Evolutionary conservation across 768 basidiomycete species (phyloP), one percentile per base, ranked within the genome.

Genomic region (Agrocybe chaxingu): DNA sequence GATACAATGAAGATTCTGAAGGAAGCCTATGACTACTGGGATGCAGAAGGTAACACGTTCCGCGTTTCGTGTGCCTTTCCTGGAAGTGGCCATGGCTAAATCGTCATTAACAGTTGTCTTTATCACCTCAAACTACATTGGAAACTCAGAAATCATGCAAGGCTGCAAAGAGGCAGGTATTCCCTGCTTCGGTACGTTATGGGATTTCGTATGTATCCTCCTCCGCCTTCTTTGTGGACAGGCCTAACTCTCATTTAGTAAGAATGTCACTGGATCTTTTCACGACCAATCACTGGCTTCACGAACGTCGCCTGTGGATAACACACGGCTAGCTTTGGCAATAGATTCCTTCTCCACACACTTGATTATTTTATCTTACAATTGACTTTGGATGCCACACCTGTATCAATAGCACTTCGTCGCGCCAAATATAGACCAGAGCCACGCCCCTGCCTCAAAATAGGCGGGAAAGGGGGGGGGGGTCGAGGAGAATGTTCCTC

Each of bases 71-170:
- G 13, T 48, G 35, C 34, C 6, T 37, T 35, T 38, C 36, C 42
- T 18, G 29, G 8, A 32, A 24, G 24, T 41, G 11, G 40, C 19
- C 24, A 16, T 9, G 38, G 55, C 47, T 44, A 31, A 33, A n/a
- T 50, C 30, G 30, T 35, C 18, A 31, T 18, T 50, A 40, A 48
- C 32, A 82, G 83, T 91, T 40, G 82, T 90, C 24, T 88, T 91
- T 67, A 87, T 91, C 65, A 91, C 88, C 7, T 89, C 87, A n/a
- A 91, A 91, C 69, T 85, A 78, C 58, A 75, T 81, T 36, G 88
- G 88, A 29, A 90, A 91, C 65, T 72, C 77, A 10, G 87, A 91
- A 60, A 84, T 91, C 53, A 89, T 88, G 78, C 74, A 85, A 63
- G 88, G 86, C 16, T 89, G 82, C 71, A 88, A 84, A 65, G 76